phyloP scores from a whole-genome alignment of 139 green algal species.

The Chlamydomonas sp. region DNA sequence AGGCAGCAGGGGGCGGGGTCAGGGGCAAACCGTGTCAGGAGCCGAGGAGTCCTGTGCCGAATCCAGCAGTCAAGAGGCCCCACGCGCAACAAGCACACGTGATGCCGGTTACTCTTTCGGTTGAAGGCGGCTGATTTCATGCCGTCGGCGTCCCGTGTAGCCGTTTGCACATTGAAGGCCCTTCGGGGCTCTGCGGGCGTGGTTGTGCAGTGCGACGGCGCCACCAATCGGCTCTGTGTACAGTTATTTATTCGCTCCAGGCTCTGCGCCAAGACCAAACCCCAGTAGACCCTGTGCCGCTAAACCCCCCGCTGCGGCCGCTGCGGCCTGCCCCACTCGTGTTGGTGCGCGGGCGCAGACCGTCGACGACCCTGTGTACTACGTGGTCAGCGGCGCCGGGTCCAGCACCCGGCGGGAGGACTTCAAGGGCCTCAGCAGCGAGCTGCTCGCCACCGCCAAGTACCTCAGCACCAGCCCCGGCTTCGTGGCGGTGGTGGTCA shows the following conservation, averaged over 20 bases:
- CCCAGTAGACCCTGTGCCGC: neutral
- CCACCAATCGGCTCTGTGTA: too few species aligned
- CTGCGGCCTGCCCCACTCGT: neutral
- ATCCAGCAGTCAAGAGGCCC: too few species aligned
- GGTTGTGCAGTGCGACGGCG: too few species aligned
- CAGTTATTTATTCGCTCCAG: too few species aligned
- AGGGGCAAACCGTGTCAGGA: neutral
- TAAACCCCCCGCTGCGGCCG: neutral
- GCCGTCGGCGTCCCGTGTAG: too few species aligned
- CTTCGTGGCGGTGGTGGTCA: constrained; percentile 49
- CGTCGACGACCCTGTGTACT: constrained; percentile 16
- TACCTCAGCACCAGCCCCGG: neutral
- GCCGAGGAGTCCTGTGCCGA: too few species aligned
- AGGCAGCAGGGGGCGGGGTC: neutral
- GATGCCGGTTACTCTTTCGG: too few species aligned
- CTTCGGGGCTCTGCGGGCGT: too few species aligned
- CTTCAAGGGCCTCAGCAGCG: constrained; percentile 9
- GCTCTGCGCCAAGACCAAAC: too few species aligned
- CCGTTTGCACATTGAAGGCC: too few species aligned
- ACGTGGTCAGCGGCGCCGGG: constrained; percentile 54
- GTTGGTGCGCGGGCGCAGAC: neutral
- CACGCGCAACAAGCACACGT: too few species aligned
- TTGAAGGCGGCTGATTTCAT: too few species aligned
- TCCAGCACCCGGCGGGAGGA: constrained; percentile 23
- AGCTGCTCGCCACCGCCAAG: neutral